phyloP scores from a whole-genome alignment of 768 basidiomycete species.

The Suillus paluster region DNA sequence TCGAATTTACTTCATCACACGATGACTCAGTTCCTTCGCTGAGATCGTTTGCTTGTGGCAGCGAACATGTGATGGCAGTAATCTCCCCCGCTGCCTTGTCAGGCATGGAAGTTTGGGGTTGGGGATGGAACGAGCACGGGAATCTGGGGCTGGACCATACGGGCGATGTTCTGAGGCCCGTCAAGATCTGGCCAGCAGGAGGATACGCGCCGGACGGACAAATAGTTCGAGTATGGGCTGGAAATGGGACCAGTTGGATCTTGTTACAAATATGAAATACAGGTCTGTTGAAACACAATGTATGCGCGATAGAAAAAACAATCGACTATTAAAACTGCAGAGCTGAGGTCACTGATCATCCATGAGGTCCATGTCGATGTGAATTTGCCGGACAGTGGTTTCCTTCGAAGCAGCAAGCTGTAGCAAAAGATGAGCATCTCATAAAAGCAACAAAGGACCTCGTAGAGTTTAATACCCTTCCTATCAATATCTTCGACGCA shows the following conservation, averaged over 20 bases:
- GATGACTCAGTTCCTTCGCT: conserved; percentile 29
- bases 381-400: conserved; percentile 74
- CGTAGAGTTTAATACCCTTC: conserved; percentile 54
- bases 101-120: conserved; percentile 66
- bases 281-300: neutral
- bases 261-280: conserved; percentile 25
- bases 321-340: neutral
- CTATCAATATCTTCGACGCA: conserved; percentile 68
- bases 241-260: conserved; percentile 39
- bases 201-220: conserved; percentile 13
- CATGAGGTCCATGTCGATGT: conserved; percentile 69
- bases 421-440: conserved; percentile 19
- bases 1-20: conserved; percentile 31
- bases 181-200: conserved; percentile 55
- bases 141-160: conserved; percentile 78
- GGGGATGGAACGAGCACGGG: conserved; percentile 99
- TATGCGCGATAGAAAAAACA: neutral
- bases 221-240: conserved; percentile 31
- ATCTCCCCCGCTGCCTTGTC: conserved; percentile 19
- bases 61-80: conserved; percentile 77
- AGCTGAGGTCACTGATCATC: conserved; percentile 32
- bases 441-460: neutral
- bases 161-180: conserved; percentile 53
- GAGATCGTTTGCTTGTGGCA: conserved; percentile 65
- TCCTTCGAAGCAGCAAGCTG: conserved; percentile 76